A percentile compares a stretch with the other conserved stretches of the same genome.
Evolutionary conservation across 805 yeast species (phyloP).

Genomic region (Candida multigemmis): DNA sequence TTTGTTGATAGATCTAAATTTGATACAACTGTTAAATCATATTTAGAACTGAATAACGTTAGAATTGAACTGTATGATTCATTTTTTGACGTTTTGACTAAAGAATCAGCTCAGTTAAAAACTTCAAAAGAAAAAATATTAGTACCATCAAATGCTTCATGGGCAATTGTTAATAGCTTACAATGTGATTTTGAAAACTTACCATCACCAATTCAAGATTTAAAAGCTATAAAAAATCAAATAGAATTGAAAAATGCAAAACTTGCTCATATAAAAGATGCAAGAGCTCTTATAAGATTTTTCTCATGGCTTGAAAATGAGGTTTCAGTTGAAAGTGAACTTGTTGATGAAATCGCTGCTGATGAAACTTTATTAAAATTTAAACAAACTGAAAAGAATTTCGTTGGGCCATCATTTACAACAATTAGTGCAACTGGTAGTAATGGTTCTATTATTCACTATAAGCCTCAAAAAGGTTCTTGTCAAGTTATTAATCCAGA

Average conservation of each 20-base stretch:
- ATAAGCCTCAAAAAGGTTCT: conserved; percentile 42
- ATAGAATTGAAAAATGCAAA: conserved; percentile 43
- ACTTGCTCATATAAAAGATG: conserved; percentile 48
- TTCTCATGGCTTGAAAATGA: conserved; percentile 55
- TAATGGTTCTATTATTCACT: conserved; percentile 72
- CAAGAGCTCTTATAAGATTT: conserved; percentile 43
- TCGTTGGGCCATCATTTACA: conserved; percentile 59
- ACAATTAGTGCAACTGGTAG: conserved; percentile 72
- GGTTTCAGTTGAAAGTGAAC: conserved; percentile 28
- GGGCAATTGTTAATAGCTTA: conserved; percentile 30
- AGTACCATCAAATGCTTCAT: conserved; percentile 23
- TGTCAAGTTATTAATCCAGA: conserved; percentile 45
- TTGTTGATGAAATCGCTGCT: conserved; percentile 52
- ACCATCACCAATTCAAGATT: conserved; percentile 33
- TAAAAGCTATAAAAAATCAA: conserved; percentile 44
- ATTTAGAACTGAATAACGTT: conserved; percentile 15
- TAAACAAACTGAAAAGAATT: conserved; percentile 34
- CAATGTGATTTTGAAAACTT: conserved; percentile 19
- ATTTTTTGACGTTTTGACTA: conserved; percentile 35
- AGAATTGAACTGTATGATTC: conserved; percentile 32
- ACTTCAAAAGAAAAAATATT: conserved; percentile 19
- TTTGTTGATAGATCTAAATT: conserved; percentile 37
- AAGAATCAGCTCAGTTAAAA: conserved; percentile 26
- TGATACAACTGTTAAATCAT: conserved; percentile 14
- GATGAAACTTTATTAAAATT: conserved; percentile 36